Evolutionary conservation across 106 monocot genomes (phyloP).

Genomic region (Apostasia ramifera): DNA sequence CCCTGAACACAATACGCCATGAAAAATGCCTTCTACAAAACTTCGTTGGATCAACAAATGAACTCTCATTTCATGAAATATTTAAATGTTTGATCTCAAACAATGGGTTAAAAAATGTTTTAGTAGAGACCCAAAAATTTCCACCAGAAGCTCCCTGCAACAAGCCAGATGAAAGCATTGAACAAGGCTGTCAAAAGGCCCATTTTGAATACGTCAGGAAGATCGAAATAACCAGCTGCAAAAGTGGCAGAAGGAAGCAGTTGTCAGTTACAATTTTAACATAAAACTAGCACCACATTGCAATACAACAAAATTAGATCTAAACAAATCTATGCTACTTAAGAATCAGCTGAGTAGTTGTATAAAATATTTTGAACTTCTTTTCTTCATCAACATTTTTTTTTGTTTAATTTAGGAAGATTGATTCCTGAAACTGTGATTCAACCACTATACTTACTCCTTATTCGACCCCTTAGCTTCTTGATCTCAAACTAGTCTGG

Average conservation of each 20-base stretch:
- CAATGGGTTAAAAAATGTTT: background rate
- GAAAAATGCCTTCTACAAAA: too few relatives aligned
- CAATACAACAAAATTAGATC: background rate
- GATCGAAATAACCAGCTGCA: slow-evolving; percentile 90
- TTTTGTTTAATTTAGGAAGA: too few relatives aligned
- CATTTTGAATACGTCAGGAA: slow-evolving; percentile 82
- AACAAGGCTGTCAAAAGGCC: slow-evolving; percentile 74
- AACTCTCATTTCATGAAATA: too few relatives aligned
- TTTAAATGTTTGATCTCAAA: background rate
- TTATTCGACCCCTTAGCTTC: too few relatives aligned
- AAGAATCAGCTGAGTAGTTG: too few relatives aligned
- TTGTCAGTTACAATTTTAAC: background rate
- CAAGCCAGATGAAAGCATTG: slow-evolving; percentile 70
- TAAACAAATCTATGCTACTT: background rate
- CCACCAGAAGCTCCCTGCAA: slow-evolving; percentile 90
- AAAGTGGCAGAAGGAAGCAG: slow-evolving; percentile 1
- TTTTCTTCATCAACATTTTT: too few relatives aligned
- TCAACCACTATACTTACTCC: too few relatives aligned
- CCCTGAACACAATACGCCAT: too few relatives aligned
- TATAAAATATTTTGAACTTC: too few relatives aligned
- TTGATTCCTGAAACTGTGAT: too few relatives aligned
- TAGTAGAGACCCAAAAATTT: slow-evolving; percentile 92
- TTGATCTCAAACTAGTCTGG: too few relatives aligned
- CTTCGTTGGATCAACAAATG: too few relatives aligned
- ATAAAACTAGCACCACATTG: background rate